Conservation (phyloP, 192 early-diverging fungal genomes). For the Backusella australiensis region DNA sequence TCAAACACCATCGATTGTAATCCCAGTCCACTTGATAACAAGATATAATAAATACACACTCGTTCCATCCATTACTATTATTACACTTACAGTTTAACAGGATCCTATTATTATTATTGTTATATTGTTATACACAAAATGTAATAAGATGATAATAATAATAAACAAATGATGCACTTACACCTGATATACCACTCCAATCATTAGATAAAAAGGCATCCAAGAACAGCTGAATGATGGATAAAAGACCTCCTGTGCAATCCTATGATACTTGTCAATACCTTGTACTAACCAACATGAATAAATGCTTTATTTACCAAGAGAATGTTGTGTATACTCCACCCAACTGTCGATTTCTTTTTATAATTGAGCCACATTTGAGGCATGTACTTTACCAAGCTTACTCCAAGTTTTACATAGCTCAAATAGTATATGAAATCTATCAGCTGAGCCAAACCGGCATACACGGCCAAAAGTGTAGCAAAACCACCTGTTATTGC, state of each 20-base stretch:
- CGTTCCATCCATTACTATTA: neutral
- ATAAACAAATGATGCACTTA: conserved; percentile 25
- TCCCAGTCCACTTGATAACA: conserved; percentile 60
- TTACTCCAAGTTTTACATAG: conserved; percentile 76
- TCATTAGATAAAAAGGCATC: conserved; percentile 64
- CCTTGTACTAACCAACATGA: neutral
- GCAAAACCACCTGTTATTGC: conserved; percentile 30
- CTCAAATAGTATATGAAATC: conserved; percentile 73
- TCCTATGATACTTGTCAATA: conserved; percentile 42
- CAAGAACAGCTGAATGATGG: conserved; percentile 72
- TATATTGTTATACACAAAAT: neutral
- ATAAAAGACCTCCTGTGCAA: conserved; percentile 78
- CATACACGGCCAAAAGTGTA: conserved; percentile 21
- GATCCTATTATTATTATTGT: conserved; percentile 28
- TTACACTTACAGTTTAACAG: conserved; percentile 58
- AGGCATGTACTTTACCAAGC: conserved; percentile 79
- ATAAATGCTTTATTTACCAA: conserved; percentile 35
- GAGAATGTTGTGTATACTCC: conserved; percentile 87
- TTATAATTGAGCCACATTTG: conserved; percentile 74
- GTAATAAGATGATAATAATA: neutral
- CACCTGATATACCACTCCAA: conserved; percentile 59
- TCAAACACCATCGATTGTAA: conserved; percentile 81
- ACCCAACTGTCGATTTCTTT: conserved; percentile 81
- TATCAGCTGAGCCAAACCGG: conserved; percentile 40
- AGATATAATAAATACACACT: neutral